These are phyloP conservation scores for Gentiana straminea DNA, from an alignment of 257 asterid species.

Conservation along the genomic window DNA sequence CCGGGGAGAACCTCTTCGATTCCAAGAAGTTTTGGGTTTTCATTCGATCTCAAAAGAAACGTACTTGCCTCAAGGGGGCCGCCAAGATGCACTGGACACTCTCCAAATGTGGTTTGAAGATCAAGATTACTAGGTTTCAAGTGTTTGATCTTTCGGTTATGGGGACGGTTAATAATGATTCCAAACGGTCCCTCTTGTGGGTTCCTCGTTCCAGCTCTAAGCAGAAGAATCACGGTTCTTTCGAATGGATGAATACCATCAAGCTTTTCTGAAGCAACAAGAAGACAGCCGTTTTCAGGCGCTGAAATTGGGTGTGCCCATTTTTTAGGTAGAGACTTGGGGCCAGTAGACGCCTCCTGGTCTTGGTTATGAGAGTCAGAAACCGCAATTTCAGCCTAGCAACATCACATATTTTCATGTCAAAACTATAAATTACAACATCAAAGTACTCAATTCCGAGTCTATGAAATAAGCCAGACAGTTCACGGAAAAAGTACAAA, in stretches of 20 bases:
- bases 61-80: conserved; percentile 97
- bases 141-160: conserved; percentile 67
- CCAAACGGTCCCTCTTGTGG: conserved; percentile 96
- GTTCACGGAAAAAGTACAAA: too few relatives aligned
- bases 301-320: conserved; percentile 98
- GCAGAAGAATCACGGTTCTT: conserved; percentile 80
- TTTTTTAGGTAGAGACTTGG: conserved; percentile 56
- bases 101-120: conserved; percentile 71
- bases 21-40: conserved; percentile 29
- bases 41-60: conserved; percentile 54
- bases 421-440: neutral
- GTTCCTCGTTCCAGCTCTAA: conserved; percentile 71
- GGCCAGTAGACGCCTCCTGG: conserved; percentile 13
- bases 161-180: conserved; percentile 72
- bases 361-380: conserved; percentile 35
- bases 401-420: conserved; percentile 5
- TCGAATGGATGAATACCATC: conserved; percentile 84
- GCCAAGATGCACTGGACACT: conserved; percentile 79
- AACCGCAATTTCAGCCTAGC: conserved; percentile 47
- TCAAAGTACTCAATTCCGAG: too few relatives aligned
- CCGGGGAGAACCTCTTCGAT: conserved; percentile 80
- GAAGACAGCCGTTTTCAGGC: conserved; percentile 90
- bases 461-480: too few relatives aligned
- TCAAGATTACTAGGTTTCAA: conserved; percentile 68
- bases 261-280: conserved; percentile 84